Conservation (phyloP, 352 stramenopile species). For the Saprolegnia diclina region DNA sequence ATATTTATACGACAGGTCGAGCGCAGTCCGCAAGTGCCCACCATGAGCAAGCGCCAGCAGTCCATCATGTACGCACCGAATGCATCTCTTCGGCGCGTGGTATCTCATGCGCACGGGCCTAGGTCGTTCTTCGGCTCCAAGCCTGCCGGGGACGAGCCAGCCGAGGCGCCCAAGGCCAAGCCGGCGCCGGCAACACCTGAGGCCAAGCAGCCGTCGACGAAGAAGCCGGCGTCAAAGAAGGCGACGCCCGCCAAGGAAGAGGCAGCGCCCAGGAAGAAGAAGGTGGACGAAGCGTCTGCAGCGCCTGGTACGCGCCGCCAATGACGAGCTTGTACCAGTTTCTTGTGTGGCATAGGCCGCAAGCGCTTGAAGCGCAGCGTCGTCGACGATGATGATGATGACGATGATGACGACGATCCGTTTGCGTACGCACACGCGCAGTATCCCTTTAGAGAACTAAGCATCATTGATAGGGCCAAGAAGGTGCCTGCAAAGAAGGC, state of each 20-base stretch:
- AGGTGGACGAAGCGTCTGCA: neutral
- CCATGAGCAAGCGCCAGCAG: constrained; percentile 24
- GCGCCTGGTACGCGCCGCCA: neutral
- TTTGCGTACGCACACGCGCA: neutral
- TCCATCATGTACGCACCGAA: constrained; percentile 15
- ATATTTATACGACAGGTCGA: neutral
- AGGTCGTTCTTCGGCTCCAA: constrained; percentile 24
- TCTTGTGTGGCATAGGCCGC: neutral
- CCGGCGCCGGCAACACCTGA: neutral
- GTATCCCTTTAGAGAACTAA: neutral
- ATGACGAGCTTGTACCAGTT: neutral
- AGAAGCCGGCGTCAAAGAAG: neutral
- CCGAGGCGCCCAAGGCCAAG: neutral
- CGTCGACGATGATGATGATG: constrained; percentile 2
- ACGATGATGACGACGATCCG: neutral
- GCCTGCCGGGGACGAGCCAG: neutral
- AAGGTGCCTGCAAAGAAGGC: neutral
- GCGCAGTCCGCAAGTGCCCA: neutral
- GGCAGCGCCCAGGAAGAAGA: neutral
- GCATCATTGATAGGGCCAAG: neutral
- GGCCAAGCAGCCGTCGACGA: neutral
- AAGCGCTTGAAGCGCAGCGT: constrained; percentile 12
- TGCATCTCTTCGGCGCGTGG: neutral
- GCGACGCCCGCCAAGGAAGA: neutral
- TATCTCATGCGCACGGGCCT: neutral